phyloP scores from a whole-genome alignment of 164 flowering plant genomes.

The Protea cynaroides region DNA sequence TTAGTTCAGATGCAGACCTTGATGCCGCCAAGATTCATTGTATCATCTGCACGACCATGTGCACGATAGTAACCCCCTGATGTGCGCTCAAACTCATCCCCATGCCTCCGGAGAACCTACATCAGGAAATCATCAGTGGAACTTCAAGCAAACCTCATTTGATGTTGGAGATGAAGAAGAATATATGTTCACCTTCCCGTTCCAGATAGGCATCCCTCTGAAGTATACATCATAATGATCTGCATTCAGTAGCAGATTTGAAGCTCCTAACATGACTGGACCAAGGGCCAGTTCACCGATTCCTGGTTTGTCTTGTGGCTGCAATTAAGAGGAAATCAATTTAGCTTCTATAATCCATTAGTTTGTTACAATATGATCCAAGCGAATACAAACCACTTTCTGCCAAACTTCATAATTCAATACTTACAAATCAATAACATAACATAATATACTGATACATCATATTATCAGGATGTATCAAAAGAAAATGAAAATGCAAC shows the following conservation, averaged over 20 bases:
- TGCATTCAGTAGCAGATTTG: constrained; percentile 72
- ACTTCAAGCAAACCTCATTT: neutral
- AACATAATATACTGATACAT: too few relatives aligned
- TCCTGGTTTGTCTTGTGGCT: constrained; percentile 60
- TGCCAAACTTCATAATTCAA: neutral
- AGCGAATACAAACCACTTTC: too few relatives aligned
- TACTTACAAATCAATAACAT: too few relatives aligned
- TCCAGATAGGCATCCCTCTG: constrained; percentile 78
- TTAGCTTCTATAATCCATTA: neutral
- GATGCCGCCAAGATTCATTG: constrained; percentile 99
- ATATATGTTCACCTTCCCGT: constrained; percentile 58
- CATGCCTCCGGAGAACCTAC: constrained; percentile 90
- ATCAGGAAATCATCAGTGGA: constrained; percentile 5
- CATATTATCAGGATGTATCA: too few relatives aligned
- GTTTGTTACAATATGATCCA: neutral
- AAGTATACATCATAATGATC: constrained; percentile 77
- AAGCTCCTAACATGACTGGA: constrained; percentile 82
- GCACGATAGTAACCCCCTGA: constrained; percentile 78
- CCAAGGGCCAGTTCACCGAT: constrained; percentile 88
- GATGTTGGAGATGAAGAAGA: neutral
- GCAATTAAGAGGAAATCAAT: constrained; percentile 2
- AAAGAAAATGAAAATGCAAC: too few relatives aligned
- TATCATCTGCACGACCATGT: constrained; percentile 98
- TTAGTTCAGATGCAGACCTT: constrained; percentile 43
- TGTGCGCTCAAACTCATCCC: constrained; percentile 87